Evolutionary conservation across 768 basidiomycete species (phyloP).

Genomic region (Tylopilus plumbeoviolaceoides): DNA sequence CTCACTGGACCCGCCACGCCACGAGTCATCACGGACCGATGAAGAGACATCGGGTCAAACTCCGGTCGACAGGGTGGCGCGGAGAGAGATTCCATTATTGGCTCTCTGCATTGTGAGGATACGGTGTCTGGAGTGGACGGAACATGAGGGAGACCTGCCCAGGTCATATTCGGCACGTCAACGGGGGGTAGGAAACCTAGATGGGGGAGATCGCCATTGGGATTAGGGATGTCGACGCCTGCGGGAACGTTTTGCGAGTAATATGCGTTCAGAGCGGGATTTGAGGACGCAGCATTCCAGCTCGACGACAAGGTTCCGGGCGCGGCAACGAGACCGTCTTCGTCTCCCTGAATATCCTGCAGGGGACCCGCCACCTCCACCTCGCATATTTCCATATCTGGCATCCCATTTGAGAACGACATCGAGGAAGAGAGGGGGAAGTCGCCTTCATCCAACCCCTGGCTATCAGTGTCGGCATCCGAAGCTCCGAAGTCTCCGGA

Average conservation of each 20-base stretch:
- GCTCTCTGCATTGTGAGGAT: slow-evolving; percentile 35
- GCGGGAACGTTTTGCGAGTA: slow-evolving; percentile 18
- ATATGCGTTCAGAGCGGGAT: slow-evolving; percentile 20
- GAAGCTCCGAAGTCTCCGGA: slow-evolving; percentile 26
- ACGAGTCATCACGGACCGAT: slow-evolving; percentile 21
- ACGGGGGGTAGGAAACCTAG: slow-evolving; percentile 19
- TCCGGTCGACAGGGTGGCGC: slow-evolving; percentile 66
- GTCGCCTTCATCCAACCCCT: slow-evolving; percentile 33
- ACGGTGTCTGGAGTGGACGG: slow-evolving; percentile 20
- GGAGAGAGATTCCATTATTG: slow-evolving; percentile 44
- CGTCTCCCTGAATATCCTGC: slow-evolving; percentile 53
- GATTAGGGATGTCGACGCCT: slow-evolving; percentile 15
- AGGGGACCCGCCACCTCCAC: slow-evolving; percentile 56
- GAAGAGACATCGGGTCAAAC: slow-evolving; percentile 48
- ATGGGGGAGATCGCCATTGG: slow-evolving; percentile 19
- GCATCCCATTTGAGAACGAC: slow-evolving; percentile 29
- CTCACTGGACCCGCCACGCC: slow-evolving; percentile 56
- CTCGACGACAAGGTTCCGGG: slow-evolving; percentile 15
- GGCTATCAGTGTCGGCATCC: slow-evolving; percentile 32
- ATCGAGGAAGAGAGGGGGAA: slow-evolving; percentile 21
- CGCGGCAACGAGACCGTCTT: slow-evolving; percentile 49
- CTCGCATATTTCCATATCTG: slow-evolving; percentile 54
- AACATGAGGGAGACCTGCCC: slow-evolving; percentile 19
- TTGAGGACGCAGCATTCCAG: slow-evolving; percentile 13
- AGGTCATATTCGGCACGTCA: slow-evolving; percentile 24